A percentile compares a stretch with the other conserved stretches of the same genome.
These are phyloP conservation scores for Trichoderma sp. DNA, from an alignment of 2,329 filamentous ascomycete species.

Conservation along the genomic window DNA sequence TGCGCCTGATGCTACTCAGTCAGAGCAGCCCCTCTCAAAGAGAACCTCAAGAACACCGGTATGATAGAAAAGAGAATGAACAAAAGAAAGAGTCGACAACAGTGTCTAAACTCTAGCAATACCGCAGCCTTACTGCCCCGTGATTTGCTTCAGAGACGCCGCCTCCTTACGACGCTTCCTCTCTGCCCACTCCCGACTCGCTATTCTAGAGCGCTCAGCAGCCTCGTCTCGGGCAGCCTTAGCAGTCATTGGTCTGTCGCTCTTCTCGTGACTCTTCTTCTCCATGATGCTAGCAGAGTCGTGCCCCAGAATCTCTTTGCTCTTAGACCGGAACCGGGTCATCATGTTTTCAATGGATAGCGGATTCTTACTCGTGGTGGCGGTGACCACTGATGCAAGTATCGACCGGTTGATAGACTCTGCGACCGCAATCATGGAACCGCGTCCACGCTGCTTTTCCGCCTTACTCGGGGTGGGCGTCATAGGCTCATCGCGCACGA, in stretches of 20 bases:
- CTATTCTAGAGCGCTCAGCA: slow-evolving; percentile 57
- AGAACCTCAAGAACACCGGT: neutral
- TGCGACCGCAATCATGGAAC: slow-evolving; percentile 25
- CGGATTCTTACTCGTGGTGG: slow-evolving; percentile 45
- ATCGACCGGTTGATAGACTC: slow-evolving; percentile 38
- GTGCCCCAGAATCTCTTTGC: slow-evolving; percentile 51
- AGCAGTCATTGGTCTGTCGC: slow-evolving; percentile 52
- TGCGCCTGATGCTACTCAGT: neutral
- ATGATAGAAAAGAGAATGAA: neutral
- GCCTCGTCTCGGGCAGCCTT: slow-evolving; percentile 57
- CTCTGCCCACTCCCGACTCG: slow-evolving; percentile 62
- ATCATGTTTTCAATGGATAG: slow-evolving; percentile 50
- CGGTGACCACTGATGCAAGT: slow-evolving; percentile 46
- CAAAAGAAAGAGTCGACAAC: neutral
- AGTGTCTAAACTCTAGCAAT: neutral
- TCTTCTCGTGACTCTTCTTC: slow-evolving; percentile 52
- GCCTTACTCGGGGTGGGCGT: slow-evolving; percentile 18
- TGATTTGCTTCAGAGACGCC: neutral
- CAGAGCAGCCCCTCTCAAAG: neutral
- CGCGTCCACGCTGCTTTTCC: slow-evolving; percentile 29
- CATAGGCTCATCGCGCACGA: slow-evolving; percentile 8
- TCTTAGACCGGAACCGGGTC: slow-evolving; percentile 50
- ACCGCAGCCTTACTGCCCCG: neutral
- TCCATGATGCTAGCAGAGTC: slow-evolving; percentile 46
- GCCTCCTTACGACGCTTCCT: slow-evolving; percentile 48